Evolutionary conservation across 1,284 basidiomycete genomes (phyloP).

Genomic region (Xerocomus amazonicus): DNA sequence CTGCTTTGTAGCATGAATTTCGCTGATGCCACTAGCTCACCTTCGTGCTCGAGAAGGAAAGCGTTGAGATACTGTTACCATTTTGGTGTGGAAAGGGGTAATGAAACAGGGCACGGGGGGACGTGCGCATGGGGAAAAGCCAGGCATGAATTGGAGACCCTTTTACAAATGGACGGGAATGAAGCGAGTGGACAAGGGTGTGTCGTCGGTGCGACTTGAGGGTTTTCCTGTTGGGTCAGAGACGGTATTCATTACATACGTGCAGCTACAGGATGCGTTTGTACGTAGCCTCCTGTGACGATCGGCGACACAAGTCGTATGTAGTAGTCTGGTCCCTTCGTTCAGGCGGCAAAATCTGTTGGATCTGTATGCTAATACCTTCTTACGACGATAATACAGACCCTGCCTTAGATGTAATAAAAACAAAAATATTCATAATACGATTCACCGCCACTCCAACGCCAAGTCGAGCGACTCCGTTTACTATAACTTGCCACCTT

Average conservation of each 20-base stretch:
- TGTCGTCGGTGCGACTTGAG: slow-evolving; percentile 4
- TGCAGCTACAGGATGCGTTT: slow-evolving; percentile 9
- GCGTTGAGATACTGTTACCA: slow-evolving; percentile 3
- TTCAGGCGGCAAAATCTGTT: slow-evolving; percentile 4
- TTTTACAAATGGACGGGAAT: slow-evolving; percentile 20
- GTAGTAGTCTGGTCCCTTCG: slow-evolving; percentile 14
- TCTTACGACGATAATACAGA: background rate
- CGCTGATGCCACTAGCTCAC: slow-evolving; percentile 12
- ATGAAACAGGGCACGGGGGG: slow-evolving; percentile 14
- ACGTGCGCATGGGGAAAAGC: slow-evolving; percentile 7
- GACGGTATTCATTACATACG: slow-evolving; percentile 24
- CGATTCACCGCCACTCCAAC: background rate
- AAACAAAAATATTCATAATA: too few relatives aligned
- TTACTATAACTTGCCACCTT: background rate
- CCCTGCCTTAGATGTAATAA: too few relatives aligned
- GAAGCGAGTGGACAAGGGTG: slow-evolving; percentile 11
- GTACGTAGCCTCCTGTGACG: slow-evolving; percentile 29
- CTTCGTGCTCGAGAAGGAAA: slow-evolving; percentile 7
- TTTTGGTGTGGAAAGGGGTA: slow-evolving; percentile 14
- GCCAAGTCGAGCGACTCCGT: background rate
- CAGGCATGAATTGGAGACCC: slow-evolving; percentile 5
- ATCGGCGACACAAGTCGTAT: slow-evolving; percentile 21
- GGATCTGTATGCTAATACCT: slow-evolving; percentile 14
- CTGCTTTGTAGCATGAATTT: slow-evolving; percentile 10
- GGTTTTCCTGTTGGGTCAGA: slow-evolving; percentile 13